Evolutionary conservation across 768 basidiomycete genomes (phyloP), one percentile per base, ranked within the genome.

Genomic region (Amanita polypyramis): DNA sequence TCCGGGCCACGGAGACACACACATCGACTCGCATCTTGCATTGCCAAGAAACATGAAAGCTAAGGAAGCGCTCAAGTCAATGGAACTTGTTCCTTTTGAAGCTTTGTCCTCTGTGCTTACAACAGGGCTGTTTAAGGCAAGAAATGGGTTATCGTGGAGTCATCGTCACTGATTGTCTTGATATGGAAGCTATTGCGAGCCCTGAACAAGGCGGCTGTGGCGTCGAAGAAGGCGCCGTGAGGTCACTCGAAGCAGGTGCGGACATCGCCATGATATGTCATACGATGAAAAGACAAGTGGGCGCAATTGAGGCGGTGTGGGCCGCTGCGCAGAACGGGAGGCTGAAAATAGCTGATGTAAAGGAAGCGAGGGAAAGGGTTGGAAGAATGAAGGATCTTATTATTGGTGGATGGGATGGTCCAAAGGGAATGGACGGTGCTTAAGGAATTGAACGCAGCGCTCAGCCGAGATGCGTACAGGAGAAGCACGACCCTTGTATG

Each of bases 181-280:
- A 85, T 63, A 85, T 87, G 84, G 79, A 79, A 41, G 82, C 85
- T 9, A 74, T 85, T 12, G 71, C 77, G 0, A 67, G 71, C 23
- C 64, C 65, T 14, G 65, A 69, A 9, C 61, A 66, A 45, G 72
- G 70, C 4, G 68, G 65, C 14, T 65, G 63, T 51, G 78, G 78
- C 5, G 63, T 71, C 2, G 69, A 72, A 47, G 67, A 66, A 34
- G 82, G 80, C 4, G 77, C 80, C 0, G 70, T 83, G 14, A 58
- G 68, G 50, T 74, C 76, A 4, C 56, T 85, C 36, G 64, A 66
- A 41, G 82, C 84, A 0, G 83, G 83, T 3, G 79, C 78, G 12
- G 85, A 86, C 49, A 62, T 86, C n/a, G 80, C 67, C 3, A 85
- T 86, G 84, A 75, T 83, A 35, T 86, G 83, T 52, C 85, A 85